Base-by-base conservation (phyloP, 805 yeast genomes). In the Cyberlindnera veronae region DNA sequence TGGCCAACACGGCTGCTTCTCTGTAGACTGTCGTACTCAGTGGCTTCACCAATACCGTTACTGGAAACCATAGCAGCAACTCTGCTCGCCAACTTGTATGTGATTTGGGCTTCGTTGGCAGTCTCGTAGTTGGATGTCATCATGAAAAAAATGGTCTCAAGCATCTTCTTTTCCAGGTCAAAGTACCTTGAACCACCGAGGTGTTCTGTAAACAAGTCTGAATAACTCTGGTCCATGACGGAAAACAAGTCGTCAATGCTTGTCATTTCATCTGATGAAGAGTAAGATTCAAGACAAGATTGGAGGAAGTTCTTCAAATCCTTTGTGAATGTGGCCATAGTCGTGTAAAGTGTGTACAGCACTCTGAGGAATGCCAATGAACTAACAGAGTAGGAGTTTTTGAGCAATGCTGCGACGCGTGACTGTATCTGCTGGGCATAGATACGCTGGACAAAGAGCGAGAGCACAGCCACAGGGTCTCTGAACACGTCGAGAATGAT, bases 361-460 rank as follows among this genome's bases (percentile, higher is more conserved):
- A 82, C 72, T 53, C 98, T 72, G 3, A 89, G 79, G 56, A 83
- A 87, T 0, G 95, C 83, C 37, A 89, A 63, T 3, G 79, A 69
- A 18, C 86, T 77, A 6, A 76, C 66, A 2, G 84, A 71, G 34
- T 76, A 72, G 0, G 96, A 81, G 41, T 72, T 76, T 36, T 73
- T 78, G 23, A 89, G 61, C 23, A 85, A 64, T 1, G 74, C 63
- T 45, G 78, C 79, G 14, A 81, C 67, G 51, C 76, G 70, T 15
- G 75, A 68, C 47, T 76, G 74, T 23, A 83, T 64, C 48, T 85
- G 74, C 60, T 85, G 91, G 0, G 83, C 89, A 62, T 82, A 85
- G 10, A 84, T 69, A 51, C 95, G 73, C 55, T 84, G 86, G 26
- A 86, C 66, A 54, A 91, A 83, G 5, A 81, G 71, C 36, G 76